Percentiles rank a stretch among this genome's conserved stretches.
Evolutionary conservation across 495 filamentous ascomycete genomes (phyloP).

Genomic region (Penicillium steckii): DNA sequence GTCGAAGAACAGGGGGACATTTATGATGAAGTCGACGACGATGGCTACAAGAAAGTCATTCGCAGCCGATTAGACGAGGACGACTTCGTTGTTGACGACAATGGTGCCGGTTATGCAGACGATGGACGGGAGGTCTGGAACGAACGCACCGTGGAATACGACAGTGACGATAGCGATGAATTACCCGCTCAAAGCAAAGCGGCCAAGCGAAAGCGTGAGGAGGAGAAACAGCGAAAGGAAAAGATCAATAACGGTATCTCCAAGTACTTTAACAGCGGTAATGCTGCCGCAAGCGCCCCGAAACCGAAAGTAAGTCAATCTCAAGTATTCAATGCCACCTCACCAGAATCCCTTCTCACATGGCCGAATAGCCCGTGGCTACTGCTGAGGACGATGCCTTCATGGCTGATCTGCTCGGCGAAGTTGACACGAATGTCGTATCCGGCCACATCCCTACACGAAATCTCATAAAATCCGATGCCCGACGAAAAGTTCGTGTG

Average conservation of each 20-base stretch:
- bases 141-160: slow-evolving; percentile 53
- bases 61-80: slow-evolving; percentile 85
- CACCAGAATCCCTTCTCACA: neutral
- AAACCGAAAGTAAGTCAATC: slow-evolving; percentile 72
- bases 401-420: slow-evolving; percentile 77
- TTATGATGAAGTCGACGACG: slow-evolving; percentile 96
- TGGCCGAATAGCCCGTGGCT: slow-evolving; percentile 35
- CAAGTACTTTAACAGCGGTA: slow-evolving; percentile 84
- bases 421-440: slow-evolving; percentile 83
- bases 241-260: slow-evolving; percentile 87
- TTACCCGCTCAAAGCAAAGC: slow-evolving; percentile 64
- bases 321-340: neutral
- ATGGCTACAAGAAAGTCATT: slow-evolving; percentile 94
- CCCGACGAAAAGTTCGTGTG: slow-evolving; percentile 73
- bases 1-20: slow-evolving; percentile 79
- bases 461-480: slow-evolving; percentile 67
- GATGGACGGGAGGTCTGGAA: slow-evolving; percentile 98
- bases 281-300: slow-evolving; percentile 56
- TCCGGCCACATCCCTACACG: slow-evolving; percentile 52
- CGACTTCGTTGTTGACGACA: slow-evolving; percentile 96
- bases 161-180: slow-evolving; percentile 67
- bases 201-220: slow-evolving; percentile 84
- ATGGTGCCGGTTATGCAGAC: slow-evolving; percentile 91
- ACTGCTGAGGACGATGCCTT: slow-evolving; percentile 88
- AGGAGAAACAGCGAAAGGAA: slow-evolving; percentile 81